Conservation (phyloP, 306 rosid species). For the Alnus glutinosa region DNA sequence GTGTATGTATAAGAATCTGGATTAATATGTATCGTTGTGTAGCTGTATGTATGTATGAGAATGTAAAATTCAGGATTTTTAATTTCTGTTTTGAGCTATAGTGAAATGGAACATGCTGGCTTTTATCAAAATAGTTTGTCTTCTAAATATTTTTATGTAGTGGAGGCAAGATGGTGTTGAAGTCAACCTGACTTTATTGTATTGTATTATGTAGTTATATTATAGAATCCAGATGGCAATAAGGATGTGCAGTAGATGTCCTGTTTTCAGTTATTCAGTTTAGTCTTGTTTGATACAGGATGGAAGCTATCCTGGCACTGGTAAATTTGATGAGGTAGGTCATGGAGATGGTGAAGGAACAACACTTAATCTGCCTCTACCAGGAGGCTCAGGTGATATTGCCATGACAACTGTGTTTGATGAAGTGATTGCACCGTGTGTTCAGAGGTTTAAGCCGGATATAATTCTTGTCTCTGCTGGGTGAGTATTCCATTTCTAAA, state of each 20-base stretch:
- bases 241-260: background rate
- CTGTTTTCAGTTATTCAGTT: background rate
- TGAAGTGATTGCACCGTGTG: conserved; percentile 84
- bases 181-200: background rate
- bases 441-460: conserved; percentile 88
- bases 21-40: background rate
- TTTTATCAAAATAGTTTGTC: background rate
- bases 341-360: conserved; percentile 85
- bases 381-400: conserved; percentile 91
- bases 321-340: conserved; percentile 81
- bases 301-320: conserved; percentile 98
- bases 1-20: background rate
- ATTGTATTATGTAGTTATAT: background rate
- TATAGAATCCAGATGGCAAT: background rate
- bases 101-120: background rate
- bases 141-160: background rate
- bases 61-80: background rate
- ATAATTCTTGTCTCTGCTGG: conserved; percentile 96
- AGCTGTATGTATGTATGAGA: background rate
- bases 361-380: conserved; percentile 86
- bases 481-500: conserved; percentile 48
- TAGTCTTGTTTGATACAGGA: conserved; percentile 45
- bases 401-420: conserved; percentile 76
- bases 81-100: background rate
- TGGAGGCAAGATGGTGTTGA: background rate